These are phyloP conservation scores for Phytophthora podocarpi DNA, from an alignment of 352 stramenopile species.

Conservation along the genomic window DNA sequence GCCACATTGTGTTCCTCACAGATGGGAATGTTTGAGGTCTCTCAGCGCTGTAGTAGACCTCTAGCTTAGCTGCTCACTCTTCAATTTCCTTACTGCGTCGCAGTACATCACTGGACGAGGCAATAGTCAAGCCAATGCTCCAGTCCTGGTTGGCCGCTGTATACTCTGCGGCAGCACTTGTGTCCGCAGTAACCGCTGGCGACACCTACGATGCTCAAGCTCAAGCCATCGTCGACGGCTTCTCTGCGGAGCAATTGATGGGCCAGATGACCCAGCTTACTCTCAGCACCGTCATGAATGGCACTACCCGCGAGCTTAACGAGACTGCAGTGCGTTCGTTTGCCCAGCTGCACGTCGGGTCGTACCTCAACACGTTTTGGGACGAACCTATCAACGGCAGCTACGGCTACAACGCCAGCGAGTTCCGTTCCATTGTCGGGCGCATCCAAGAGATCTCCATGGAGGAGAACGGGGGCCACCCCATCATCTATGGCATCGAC, in stretches of 20 bases:
- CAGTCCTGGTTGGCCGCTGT: constrained; percentile 1
- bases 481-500: constrained; percentile 86
- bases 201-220: constrained; percentile 24
- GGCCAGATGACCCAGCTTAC: constrained; percentile 92
- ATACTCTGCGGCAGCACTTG: not conserved
- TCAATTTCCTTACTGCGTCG: constrained; percentile 12
- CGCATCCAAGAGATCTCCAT: constrained; percentile 78
- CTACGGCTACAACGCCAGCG: constrained; percentile 54
- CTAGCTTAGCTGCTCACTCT: no score
- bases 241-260: constrained; percentile 39
- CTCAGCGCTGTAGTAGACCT: no score
- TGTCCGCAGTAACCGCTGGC: not conserved
- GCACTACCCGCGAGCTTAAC: constrained; percentile 48
- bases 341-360: constrained; percentile 79
- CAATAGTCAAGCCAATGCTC: constrained; percentile 4
- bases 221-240: constrained; percentile 36
- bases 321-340: constrained; percentile 56
- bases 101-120: constrained; percentile 4
- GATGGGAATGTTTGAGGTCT: no score
- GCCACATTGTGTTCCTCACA: no score
- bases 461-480: constrained; percentile 36
- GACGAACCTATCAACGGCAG: constrained; percentile 32
- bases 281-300: constrained; percentile 39
- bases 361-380: constrained; percentile 82
- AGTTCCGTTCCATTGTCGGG: constrained; percentile 71